Evolutionary conservation across 1,284 basidiomycete species (phyloP).

Genomic region (Ceratobasidium sp.): DNA sequence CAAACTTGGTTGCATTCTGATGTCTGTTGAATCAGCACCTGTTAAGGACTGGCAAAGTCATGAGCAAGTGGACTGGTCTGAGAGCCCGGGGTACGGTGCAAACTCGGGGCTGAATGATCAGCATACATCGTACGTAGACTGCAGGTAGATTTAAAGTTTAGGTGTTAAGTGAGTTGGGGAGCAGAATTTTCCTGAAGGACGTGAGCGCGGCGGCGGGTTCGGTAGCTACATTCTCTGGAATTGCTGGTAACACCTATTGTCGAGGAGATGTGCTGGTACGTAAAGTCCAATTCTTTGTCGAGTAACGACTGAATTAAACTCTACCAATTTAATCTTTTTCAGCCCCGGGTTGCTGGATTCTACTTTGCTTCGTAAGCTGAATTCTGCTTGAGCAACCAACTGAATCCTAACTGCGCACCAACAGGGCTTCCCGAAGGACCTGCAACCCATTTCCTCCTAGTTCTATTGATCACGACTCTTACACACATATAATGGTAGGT

Average conservation of each 20-base stretch:
- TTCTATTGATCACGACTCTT: conserved; percentile 10
- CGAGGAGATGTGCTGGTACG: conserved; percentile 25
- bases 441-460: conserved; percentile 30
- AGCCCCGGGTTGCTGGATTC: conserved; percentile 36
- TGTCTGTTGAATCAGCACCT: background rate
- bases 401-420: background rate
- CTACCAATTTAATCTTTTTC: background rate
- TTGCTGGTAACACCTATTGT: conserved; percentile 33
- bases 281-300: background rate
- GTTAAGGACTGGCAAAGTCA: conserved; percentile 40
- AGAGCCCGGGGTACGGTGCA: conserved; percentile 29
- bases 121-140: conserved; percentile 30
- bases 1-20: background rate
- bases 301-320: no score
- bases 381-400: background rate
- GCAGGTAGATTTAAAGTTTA: no score
- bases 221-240: conserved; percentile 5
- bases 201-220: conserved; percentile 20
- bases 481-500: conserved; percentile 32
- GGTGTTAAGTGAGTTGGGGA: background rate
- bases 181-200: conserved; percentile 36
- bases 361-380: conserved; percentile 37
- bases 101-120: conserved; percentile 28
- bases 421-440: conserved; percentile 9
- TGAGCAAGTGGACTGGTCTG: conserved; percentile 35